Conservation (phyloP, 2,329 filamentous ascomycete genomes). For the Chalara sp. region DNA sequence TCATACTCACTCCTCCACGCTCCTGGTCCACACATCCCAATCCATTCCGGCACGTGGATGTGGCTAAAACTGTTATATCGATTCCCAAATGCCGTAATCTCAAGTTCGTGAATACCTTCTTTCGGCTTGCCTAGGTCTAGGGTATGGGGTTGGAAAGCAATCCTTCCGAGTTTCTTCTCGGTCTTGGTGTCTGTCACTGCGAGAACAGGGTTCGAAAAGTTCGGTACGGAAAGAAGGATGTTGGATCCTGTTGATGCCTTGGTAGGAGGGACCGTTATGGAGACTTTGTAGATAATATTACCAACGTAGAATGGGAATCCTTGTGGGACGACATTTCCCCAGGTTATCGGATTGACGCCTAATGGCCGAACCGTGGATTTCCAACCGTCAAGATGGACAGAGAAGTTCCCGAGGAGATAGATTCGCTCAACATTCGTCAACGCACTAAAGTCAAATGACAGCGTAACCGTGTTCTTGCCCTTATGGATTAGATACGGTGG, state of each 20-base stretch:
- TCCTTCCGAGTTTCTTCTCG: constrained; percentile 13
- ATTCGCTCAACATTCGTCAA: constrained; percentile 26
- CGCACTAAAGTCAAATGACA: constrained; percentile 23
- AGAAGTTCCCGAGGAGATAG: constrained; percentile 25
- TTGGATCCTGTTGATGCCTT: background rate
- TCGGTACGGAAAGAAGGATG: constrained; percentile 12
- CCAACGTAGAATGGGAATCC: constrained; percentile 26
- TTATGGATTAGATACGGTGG: constrained; percentile 15
- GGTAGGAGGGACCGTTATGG: constrained; percentile 3
- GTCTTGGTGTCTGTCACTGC: constrained; percentile 6
- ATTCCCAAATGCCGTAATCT: constrained; percentile 24
- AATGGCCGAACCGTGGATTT: constrained; percentile 7
- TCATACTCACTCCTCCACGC: constrained; percentile 18
- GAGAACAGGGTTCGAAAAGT: constrained; percentile 21
- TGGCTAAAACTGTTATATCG: constrained; percentile 24
- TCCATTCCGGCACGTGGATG: constrained; percentile 19
- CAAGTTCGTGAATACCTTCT: constrained; percentile 11
- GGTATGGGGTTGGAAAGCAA: constrained; percentile 21
- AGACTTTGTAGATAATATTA: constrained; percentile 20
- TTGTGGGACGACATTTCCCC: constrained; percentile 22
- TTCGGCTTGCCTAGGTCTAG: constrained; percentile 13
- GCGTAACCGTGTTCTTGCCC: constrained; percentile 17
- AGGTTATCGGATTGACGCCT: constrained; percentile 9
- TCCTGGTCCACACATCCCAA: constrained; percentile 17
- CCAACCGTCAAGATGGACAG: constrained; percentile 12